Percentiles rank a stretch among this genome's conserved stretches.
Conservation (phyloP, 2,329 filamentous ascomycete species). For the Ascomycota sp. region DNA sequence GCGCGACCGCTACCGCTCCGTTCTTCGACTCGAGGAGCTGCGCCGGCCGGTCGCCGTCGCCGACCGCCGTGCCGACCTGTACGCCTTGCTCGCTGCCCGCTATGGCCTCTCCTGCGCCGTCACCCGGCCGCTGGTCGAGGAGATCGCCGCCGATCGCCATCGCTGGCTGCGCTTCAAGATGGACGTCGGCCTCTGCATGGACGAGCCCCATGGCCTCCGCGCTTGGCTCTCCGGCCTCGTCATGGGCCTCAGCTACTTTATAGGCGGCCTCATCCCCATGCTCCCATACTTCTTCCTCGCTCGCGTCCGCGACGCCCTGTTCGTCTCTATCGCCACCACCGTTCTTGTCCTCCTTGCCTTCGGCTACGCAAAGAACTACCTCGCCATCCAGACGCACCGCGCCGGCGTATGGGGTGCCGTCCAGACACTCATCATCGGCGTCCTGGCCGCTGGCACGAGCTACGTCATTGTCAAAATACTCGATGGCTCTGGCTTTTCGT, state of each 20-base stretch:
- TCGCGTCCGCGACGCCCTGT: conserved; percentile 26
- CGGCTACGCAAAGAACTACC: conserved; percentile 42
- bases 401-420: conserved; percentile 37
- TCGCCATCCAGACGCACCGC: conserved; percentile 27
- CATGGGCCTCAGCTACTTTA: conserved; percentile 47
- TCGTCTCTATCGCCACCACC: conserved; percentile 39
- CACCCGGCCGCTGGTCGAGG: conserved; percentile 24
- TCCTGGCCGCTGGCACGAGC: conserved; percentile 43
- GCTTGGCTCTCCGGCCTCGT: conserved; percentile 38
- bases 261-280: conserved; percentile 51
- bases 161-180: conserved; percentile 37
- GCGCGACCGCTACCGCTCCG: conserved; percentile 26
- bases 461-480: conserved; percentile 41
- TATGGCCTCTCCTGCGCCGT: conserved; percentile 25
- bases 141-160: conserved; percentile 25
- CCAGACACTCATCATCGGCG: conserved; percentile 45
- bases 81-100: conserved; percentile 28
- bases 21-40: conserved; percentile 23
- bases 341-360: conserved; percentile 39
- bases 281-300: conserved; percentile 45
- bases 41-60: conserved; percentile 3
- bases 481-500: conserved; percentile 12
- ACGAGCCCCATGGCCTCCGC: conserved; percentile 20
- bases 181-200: conserved; percentile 32
- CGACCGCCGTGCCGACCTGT: conserved; percentile 25